A percentile compares a stretch with the other conserved stretches of the same genome.
Evolutionary conservation across 306 rosid species (phyloP).

Genomic region (Trifolium fragiferum): DNA sequence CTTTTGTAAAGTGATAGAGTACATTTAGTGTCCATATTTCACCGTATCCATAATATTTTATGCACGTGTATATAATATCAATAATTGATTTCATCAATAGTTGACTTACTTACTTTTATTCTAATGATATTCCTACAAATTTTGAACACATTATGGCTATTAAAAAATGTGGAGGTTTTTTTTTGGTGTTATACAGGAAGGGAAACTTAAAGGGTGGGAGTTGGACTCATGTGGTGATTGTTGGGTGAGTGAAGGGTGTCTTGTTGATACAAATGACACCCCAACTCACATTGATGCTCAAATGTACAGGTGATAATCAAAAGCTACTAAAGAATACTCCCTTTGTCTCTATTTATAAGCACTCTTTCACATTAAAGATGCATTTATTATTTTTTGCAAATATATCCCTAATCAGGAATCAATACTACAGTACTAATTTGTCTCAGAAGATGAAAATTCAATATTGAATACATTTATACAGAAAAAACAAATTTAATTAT

Average conservation of each 20-base stretch:
- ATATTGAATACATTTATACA: neutral
- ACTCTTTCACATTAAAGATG: no score
- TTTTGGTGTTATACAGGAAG: conserved; percentile 55
- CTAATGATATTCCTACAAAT: neutral
- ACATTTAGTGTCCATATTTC: neutral
- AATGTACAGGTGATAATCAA: conserved; percentile 74
- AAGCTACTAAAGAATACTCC: neutral
- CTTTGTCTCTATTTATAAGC: neutral
- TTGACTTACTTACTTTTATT: neutral
- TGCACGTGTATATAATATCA: neutral
- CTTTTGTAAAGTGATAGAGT: neutral
- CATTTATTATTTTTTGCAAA: no score
- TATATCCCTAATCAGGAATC: no score
- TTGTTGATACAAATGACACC: conserved; percentile 67
- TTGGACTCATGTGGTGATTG: conserved; percentile 88
- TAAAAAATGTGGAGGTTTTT: no score
- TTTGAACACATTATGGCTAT: neutral
- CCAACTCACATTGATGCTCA: conserved; percentile 79
- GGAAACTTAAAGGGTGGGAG: conserved; percentile 85
- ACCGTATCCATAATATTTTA: neutral
- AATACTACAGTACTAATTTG: no score
- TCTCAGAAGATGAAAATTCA: neutral
- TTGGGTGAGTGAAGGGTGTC: conserved; percentile 96
- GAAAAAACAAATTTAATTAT: no score
- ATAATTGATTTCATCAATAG: neutral